phyloP scores from a whole-genome alignment of 768 basidiomycete species.

The Collybia sordida region DNA sequence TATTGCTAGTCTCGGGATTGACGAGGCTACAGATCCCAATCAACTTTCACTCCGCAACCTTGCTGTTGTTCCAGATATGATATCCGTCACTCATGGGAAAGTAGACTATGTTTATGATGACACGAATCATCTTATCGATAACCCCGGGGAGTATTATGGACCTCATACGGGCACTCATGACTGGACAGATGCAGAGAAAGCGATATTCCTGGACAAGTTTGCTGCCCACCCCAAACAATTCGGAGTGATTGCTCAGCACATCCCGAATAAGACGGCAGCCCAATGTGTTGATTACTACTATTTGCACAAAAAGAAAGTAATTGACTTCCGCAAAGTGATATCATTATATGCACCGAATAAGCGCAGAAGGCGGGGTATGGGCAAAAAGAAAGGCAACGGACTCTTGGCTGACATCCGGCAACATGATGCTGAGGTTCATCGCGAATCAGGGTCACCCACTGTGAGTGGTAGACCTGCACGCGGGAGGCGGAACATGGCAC shows the following conservation, averaged over 20 bases:
- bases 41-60: slow-evolving; percentile 84
- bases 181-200: slow-evolving; percentile 87
- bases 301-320: slow-evolving; percentile 84
- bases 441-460: slow-evolving; percentile 32
- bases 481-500: slow-evolving; percentile 36
- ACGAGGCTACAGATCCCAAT: slow-evolving; percentile 90
- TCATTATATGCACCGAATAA: slow-evolving; percentile 65
- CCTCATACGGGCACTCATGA: slow-evolving; percentile 72
- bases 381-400: slow-evolving; percentile 81
- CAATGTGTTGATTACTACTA: slow-evolving; percentile 96
- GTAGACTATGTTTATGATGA: slow-evolving; percentile 76
- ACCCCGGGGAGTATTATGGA: slow-evolving; percentile 78
- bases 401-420: slow-evolving; percentile 78
- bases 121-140: slow-evolving; percentile 75
- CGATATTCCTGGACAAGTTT: slow-evolving; percentile 77
- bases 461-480: slow-evolving; percentile 36
- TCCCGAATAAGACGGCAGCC: slow-evolving; percentile 81
- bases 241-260: slow-evolving; percentile 78
- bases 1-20: slow-evolving; percentile 89
- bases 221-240: slow-evolving; percentile 92
- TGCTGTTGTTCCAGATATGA: slow-evolving; percentile 90
- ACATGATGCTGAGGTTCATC: slow-evolving; percentile 62
- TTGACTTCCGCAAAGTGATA: slow-evolving; percentile 82
- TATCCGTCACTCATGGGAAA: slow-evolving; percentile 61
- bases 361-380: slow-evolving; percentile 57